Evolutionary conservation across 345 rosid genomes (phyloP), one percentile per base, ranked within the genome.

Genomic region (Camelina hispida): DNA sequence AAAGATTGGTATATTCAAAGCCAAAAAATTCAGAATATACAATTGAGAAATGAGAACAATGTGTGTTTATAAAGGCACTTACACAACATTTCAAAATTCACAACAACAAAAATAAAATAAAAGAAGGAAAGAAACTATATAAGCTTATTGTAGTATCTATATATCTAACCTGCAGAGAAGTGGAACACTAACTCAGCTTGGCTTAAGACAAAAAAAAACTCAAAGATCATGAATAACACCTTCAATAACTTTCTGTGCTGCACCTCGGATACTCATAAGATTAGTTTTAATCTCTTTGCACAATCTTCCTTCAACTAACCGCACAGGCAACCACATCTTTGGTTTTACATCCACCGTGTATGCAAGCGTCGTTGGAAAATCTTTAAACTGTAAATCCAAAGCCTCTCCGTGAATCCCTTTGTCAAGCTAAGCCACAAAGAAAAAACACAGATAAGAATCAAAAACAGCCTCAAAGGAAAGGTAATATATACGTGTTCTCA

Each of bases 311-410:
- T 95, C 97, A 32, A 95, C 81, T 18, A 95, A 81, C 16, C 81
- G 72, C 61, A 90, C 87, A 0, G 97, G 98, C 78, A 95, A 76
- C 97, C 97, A 89, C 47, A 83, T 50, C 79, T 95, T 95, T 3
- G 97, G 99, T 75, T 82, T 87, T 18, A 89, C 89, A 66, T 90
- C 91, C 4, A 91, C 88, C 1, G 73, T 47, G 79, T 89, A 90
- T 0, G 85, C 79, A 61, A 95, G 96, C 48, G 85, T 84, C 0
- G 98, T 85, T 42, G 48, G 82, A 59, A 78, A 85, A 54, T 83
- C 86, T 73, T 83, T 75, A 72, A 78, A 78, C 20, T 20, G 40
- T 12, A 78, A 46, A 63, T 67, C 71, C 76, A 78, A 76, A 20
- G 43, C 23, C 37, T 79, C 84, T 66, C 74, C 40, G 0, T 58